A percentile compares a stretch with the other conserved stretches of the same genome.
Conservation (phyloP, 192 early-diverging fungal genomes). For the Podila minutissima region DNA sequence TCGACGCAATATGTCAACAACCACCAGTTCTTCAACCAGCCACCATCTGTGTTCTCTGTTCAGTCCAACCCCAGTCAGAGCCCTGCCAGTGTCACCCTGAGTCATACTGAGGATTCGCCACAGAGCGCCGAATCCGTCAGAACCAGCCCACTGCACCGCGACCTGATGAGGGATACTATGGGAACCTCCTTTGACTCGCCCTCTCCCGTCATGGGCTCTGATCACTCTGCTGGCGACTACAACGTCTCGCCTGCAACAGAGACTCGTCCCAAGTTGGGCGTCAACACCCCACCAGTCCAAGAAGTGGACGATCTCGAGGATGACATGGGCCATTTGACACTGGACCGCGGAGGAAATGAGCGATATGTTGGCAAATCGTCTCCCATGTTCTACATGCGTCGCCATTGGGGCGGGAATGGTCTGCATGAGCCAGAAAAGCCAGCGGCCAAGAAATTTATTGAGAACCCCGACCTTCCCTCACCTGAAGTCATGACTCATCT, state of each 20-base stretch:
- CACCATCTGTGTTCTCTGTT: constrained; percentile 7
- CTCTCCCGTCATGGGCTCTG: constrained; percentile 33
- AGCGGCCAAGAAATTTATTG: constrained; percentile 16
- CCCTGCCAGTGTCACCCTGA: constrained; percentile 7
- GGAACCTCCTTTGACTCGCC: constrained; percentile 28
- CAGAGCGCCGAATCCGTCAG: constrained; percentile 3
- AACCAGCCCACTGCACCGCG: constrained; percentile 14
- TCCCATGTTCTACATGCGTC: constrained; percentile 68
- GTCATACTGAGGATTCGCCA: constrained; percentile 2
- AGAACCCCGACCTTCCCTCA: constrained; percentile 62
- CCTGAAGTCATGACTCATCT: constrained; percentile 67
- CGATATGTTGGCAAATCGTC: constrained; percentile 78
- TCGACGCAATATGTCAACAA: neutral
- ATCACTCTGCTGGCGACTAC: constrained; percentile 9
- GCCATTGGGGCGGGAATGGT: constrained; percentile 53
- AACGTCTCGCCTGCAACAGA: neutral
- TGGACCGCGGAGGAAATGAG: constrained; percentile 74
- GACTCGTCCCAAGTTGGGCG: constrained; percentile 6
- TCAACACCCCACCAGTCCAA: constrained; percentile 13
- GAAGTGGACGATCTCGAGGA: constrained; percentile 61
- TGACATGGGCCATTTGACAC: constrained; percentile 68
- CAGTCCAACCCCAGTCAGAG: constrained; percentile 16
- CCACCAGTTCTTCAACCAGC: constrained; percentile 10
- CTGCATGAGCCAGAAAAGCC: neutral
- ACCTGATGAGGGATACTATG: constrained; percentile 24